Base-by-base conservation (phyloP, 139 green algal genomes). In the Volvox africanus region DNA sequence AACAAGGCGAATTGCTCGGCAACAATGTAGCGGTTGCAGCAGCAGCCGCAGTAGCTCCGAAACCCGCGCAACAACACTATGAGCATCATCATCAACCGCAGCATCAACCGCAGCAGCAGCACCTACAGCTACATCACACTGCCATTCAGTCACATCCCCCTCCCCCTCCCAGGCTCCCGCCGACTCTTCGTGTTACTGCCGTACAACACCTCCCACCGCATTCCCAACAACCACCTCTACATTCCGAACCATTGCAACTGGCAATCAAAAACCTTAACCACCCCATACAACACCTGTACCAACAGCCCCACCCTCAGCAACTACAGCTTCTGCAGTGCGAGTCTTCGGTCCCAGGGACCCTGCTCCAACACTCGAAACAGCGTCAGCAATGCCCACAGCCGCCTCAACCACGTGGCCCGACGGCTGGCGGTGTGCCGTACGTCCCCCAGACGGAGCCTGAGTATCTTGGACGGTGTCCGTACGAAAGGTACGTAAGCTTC, bases 391-490 rank as follows among this genome's bases (percentile, higher is more conserved):
- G 55, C 2, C 81, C 20, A 30, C 81, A 87, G 44, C 81, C 16
- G 78, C 78, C 5, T 35, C 78, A 67, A 11, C 26, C 1, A 44
- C 78, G n/a, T n/a, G n/a, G n/a, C n/a, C n/a, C n/a, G n/a, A n/a
- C n/a, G n/a, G 50, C 68, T 0, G 35, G 37, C 67, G 18, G 1
- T 22, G 44, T 13, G 33, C 30, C 5, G 82, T 32, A 24, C 9
- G 36, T 5, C 21, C 24, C 6, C 12, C 11, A 65, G 21, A 18
- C 32, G 14, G 84, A 89, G 5, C 9, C 44, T 9, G 44, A 55
- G 35, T 90, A 33, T 44, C 86, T 75, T 0, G 86, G 86, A 19
- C 30, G 75, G 2, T 90, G 86, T 32, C 86, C 86, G 26, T 86
- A 79, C 22, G 44, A 69, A 14, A 89, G 84, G 84, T 89, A 26